A percentile compares a stretch with the other conserved stretches of the same genome.
These are phyloP conservation scores for Myxozyma sirexii DNA, from an alignment of 805 yeast genomes.

Conservation along the genomic window DNA sequence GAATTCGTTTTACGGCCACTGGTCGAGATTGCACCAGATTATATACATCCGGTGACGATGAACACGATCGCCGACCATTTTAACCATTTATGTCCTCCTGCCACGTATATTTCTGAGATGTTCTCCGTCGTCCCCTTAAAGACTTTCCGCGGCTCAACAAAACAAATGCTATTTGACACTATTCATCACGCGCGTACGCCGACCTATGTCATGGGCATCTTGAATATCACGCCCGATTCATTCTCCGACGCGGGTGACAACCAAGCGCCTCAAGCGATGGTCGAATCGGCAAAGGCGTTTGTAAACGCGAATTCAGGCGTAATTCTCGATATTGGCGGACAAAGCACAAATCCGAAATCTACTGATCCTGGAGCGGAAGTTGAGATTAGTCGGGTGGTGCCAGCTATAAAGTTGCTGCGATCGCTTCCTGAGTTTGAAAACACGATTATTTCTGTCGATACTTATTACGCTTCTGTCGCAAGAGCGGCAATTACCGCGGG, in stretches of 20 bases:
- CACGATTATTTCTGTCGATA: slow-evolving; percentile 78
- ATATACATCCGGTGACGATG: slow-evolving; percentile 81
- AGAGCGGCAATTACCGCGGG: slow-evolving; percentile 67
- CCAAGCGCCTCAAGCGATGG: slow-evolving; percentile 41
- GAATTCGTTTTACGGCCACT: slow-evolving; percentile 89
- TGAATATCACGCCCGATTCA: slow-evolving; percentile 92
- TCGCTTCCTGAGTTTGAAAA: slow-evolving; percentile 42
- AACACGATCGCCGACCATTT: slow-evolving; percentile 76
- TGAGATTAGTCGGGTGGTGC: slow-evolving; percentile 71
- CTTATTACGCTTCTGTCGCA: slow-evolving; percentile 80
- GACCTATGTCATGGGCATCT: slow-evolving; percentile 83
- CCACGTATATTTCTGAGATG: slow-evolving; percentile 37
- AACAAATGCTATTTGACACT: slow-evolving; percentile 51
- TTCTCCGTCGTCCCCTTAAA: slow-evolving; percentile 32
- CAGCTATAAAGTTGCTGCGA: slow-evolving; percentile 66
- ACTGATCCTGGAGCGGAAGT: slow-evolving; percentile 60
- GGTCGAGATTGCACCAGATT: slow-evolving; percentile 74
- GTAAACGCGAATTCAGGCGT: slow-evolving; percentile 59
- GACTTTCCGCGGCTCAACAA: slow-evolving; percentile 31
- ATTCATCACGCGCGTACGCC: slow-evolving; percentile 45
- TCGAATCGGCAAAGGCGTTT: slow-evolving; percentile 53
- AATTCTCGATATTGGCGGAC: slow-evolving; percentile 91
- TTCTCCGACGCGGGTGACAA: slow-evolving; percentile 84
- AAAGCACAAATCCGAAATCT: slow-evolving; percentile 89
- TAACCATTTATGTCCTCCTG: slow-evolving; percentile 50